A percentile compares a stretch with the other conserved stretches of the same genome.
phyloP scores from a whole-genome alignment of 2,329 filamentous ascomycete genomes.

The Pseudogymnoascus sp. region DNA sequence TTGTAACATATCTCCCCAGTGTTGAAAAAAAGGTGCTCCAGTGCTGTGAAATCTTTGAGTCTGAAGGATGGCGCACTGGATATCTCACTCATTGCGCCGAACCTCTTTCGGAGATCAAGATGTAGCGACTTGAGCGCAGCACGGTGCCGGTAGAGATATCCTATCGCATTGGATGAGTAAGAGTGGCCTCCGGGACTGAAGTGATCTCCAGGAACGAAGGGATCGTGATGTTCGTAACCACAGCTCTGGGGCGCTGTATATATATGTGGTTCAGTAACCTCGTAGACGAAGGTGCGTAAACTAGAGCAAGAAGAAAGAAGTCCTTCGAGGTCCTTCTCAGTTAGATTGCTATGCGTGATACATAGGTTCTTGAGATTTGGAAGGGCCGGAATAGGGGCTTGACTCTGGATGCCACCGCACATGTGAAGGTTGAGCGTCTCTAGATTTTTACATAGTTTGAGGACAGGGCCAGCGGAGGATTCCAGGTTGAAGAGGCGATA shows the following conservation, averaged over 20 bases:
- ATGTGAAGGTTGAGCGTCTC: neutral
- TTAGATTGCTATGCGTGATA: neutral
- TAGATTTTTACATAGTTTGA: neutral
- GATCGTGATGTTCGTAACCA: too few relatives aligned
- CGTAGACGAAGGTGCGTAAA: neutral
- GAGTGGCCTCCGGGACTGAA: neutral
- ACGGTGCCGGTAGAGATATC: neutral
- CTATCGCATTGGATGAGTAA: neutral
- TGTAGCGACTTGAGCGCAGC: neutral
- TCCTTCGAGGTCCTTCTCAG: neutral
- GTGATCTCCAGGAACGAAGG: neutral
- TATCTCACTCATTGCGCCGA: neutral
- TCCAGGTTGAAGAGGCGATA: neutral
- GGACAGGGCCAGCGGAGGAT: neutral
- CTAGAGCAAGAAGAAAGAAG: neutral
- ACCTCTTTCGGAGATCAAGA: neutral
- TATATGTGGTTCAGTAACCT: neutral
- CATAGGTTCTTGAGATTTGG: neutral
- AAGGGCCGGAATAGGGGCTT: neutral
- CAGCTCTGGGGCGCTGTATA: neutral
- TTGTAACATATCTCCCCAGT: neutral
- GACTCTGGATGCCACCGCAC: neutral
- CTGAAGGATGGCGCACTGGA: neutral
- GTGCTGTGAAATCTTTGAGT: neutral
- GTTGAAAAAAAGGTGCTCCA: neutral